Base-by-base conservation (phyloP, 345 rosid genomes). In the Eucalyptus curtisii region DNA sequence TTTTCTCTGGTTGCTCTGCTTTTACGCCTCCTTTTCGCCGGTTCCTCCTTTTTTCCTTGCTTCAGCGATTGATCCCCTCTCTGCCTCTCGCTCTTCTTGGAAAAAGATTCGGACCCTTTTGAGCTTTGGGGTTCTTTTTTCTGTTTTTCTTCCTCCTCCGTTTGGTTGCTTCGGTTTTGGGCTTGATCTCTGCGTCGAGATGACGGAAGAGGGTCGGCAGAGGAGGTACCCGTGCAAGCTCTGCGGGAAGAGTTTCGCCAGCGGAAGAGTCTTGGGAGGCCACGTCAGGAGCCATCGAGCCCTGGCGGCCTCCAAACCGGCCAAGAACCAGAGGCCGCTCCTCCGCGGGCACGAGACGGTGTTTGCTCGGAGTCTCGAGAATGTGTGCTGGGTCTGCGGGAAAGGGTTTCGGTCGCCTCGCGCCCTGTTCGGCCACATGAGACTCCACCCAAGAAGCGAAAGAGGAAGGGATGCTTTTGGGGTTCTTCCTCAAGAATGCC, bases 241-340 rank as follows among this genome's bases (percentile, higher is more conserved):
- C n/a, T 91, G 92, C 87, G 87, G 88, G 82, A 44, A 88, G 86
- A 88, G 91, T 42, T 92, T 94, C 93, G 91, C 40, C 87, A 84
- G 31, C 66, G 94, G 91, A 61, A 87, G 89, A 14, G 87, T 82
- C 81, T 24, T 90, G 89, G 91, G 92, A 20, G 89, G 92, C 81
- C 93, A 91, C 90, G 91, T 88, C 89, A 90, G 91, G 86, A 66
- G 64, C 90, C 95, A 90, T 49, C 79, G 31, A 13, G 31, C 79
- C 42, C 2, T 40, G 33, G 20, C 33, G 49, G 88, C 49, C 44
- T 87, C 71, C 84, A 76, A 55, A 17, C 88, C 66, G 37, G 50
- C 71, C 71, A 44, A 57, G 84, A 87, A 59, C 80, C 57, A 16
- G 88, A 59, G n/a, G 87, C 31, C 45, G 87, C 61, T 12, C 27